These are phyloP conservation scores for Aspergillus sparsus DNA, from an alignment of 495 filamentous ascomycete species.

Conservation along the genomic window DNA sequence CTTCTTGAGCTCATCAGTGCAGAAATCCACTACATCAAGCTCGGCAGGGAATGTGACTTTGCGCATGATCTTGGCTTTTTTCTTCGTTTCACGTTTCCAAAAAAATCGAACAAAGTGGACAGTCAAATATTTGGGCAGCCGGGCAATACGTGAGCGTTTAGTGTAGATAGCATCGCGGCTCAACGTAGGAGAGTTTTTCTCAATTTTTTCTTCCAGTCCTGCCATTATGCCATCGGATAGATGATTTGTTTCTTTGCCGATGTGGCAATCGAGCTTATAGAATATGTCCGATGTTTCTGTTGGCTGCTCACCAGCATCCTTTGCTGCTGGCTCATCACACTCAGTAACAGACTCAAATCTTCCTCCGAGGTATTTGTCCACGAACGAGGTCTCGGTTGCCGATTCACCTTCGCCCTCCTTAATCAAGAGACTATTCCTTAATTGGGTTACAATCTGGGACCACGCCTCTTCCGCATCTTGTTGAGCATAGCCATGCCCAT, in stretches of 20 bases:
- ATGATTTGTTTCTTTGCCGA: constrained; percentile 81
- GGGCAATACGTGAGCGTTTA: constrained; percentile 82
- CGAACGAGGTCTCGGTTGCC: constrained; percentile 63
- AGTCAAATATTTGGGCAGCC: constrained; percentile 90
- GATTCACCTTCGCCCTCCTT: constrained; percentile 52
- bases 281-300: constrained; percentile 69
- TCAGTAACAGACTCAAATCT: constrained; percentile 72
- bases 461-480: constrained; percentile 98
- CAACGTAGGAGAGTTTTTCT: constrained; percentile 81
- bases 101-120: constrained; percentile 98
- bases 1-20: constrained; percentile 82
- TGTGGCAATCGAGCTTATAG: constrained; percentile 94
- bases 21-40: constrained; percentile 92
- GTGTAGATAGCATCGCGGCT: constrained; percentile 80
- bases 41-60: constrained; percentile 96
- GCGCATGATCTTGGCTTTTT: constrained; percentile 99
- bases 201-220: constrained; percentile 82
- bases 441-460: constrained; percentile 90
- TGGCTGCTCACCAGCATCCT: constrained; percentile 73
- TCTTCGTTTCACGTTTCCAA: constrained; percentile 91
- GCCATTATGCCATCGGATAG: constrained; percentile 81
- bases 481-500: constrained; percentile 83
- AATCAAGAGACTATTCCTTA: constrained; percentile 76
- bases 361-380: constrained; percentile 89
- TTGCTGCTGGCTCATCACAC: constrained; percentile 79